These are phyloP conservation scores for Rhizopogon roseolus DNA, from an alignment of 768 basidiomycete genomes.

Conservation along the genomic window DNA sequence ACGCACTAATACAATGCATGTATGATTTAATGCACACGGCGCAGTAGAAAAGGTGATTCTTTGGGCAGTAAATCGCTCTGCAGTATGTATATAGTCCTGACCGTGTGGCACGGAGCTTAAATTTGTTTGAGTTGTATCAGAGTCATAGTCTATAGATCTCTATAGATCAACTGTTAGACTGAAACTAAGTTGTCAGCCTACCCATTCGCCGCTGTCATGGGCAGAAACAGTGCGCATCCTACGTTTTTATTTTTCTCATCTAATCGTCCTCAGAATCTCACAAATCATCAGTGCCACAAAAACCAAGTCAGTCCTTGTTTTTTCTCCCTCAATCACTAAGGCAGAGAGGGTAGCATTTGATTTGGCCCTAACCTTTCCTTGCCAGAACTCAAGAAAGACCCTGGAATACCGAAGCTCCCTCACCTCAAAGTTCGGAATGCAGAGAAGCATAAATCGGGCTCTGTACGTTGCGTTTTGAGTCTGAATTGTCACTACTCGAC, in stretches of 20 bases:
- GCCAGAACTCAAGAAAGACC: constrained; percentile 82
- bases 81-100: too few relatives aligned
- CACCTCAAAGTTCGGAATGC: constrained; percentile 59
- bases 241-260: not conserved
- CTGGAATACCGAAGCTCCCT: constrained; percentile 81
- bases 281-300: constrained; percentile 21
- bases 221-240: constrained; percentile 24
- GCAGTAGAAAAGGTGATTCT: too few relatives aligned
- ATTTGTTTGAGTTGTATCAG: not conserved
- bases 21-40: too few relatives aligned
- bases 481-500: not conserved
- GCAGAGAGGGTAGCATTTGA: constrained; percentile 3
- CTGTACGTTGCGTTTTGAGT: constrained; percentile 26
- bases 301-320: constrained; percentile 15
- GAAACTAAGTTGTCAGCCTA: not conserved
- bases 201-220: constrained; percentile 11
- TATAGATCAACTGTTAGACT: not conserved
- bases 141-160: too few relatives aligned
- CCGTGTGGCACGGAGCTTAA: too few relatives aligned
- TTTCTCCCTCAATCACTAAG: not conserved
- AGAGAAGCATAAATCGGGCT: constrained; percentile 40
- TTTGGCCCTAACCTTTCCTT: not conserved
- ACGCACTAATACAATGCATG: too few relatives aligned
- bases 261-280: constrained; percentile 13
- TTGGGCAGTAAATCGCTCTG: too few relatives aligned